Percentiles rank a stretch among this genome's conserved stretches.
Conservation (phyloP, 805 yeast genomes). For the Isabelozyma pseudorhagii region DNA sequence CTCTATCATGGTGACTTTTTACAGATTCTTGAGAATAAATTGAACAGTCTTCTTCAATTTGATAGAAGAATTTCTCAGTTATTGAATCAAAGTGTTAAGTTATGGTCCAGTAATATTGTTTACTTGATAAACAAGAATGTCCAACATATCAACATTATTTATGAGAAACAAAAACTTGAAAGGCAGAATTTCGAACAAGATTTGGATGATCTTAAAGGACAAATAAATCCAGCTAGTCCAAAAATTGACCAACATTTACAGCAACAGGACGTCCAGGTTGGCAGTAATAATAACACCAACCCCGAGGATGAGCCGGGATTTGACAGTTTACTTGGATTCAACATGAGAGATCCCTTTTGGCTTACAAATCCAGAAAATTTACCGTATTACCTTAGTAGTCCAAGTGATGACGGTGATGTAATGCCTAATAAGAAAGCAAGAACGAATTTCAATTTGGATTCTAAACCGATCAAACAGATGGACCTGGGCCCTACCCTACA, state of each 20-base stretch:
- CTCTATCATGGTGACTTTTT: constrained; percentile 16
- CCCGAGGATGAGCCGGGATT: constrained; percentile 11
- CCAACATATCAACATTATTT: constrained; percentile 23
- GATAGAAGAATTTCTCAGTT: constrained; percentile 20
- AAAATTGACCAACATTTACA: not conserved
- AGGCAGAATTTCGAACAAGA: constrained; percentile 5
- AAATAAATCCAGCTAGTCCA: not conserved
- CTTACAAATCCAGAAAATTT: constrained; percentile 47
- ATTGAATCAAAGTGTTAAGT: constrained; percentile 12
- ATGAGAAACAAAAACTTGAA: constrained; percentile 12
- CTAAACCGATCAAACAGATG: too few species aligned
- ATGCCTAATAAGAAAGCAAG: constrained; percentile 1
- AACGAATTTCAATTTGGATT: not conserved
- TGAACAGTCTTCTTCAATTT: constrained; percentile 18
- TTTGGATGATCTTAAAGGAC: not conserved
- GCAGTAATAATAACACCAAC: constrained; percentile 1
- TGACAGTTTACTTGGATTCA: constrained; percentile 39
- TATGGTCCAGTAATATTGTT: constrained; percentile 35
- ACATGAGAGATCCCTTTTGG: constrained; percentile 50
- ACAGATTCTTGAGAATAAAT: constrained; percentile 16
- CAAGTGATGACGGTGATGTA: constrained; percentile 19
- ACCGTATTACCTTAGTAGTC: constrained; percentile 31
- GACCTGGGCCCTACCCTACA: not conserved
- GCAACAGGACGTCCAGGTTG: not conserved
- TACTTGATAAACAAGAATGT: constrained; percentile 29